Conservation (phyloP, 345 rosid genomes). For the Sonneratia alba region DNA sequence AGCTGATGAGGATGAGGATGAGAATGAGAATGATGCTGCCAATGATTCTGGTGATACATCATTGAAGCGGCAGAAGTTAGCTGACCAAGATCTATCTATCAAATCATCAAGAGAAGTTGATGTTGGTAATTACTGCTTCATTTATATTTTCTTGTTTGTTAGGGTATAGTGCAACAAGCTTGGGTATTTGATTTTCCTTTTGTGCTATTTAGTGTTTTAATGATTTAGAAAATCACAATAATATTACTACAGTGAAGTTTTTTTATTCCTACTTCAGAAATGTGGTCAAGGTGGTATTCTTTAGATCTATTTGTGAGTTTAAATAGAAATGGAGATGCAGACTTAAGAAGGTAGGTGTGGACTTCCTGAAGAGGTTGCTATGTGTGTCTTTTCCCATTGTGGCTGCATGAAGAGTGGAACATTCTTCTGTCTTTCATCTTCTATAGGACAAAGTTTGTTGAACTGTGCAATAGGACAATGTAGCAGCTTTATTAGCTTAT, state of each 20-base stretch:
- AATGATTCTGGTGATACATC: constrained; percentile 36
- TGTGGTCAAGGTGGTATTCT: not conserved
- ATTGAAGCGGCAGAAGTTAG: constrained; percentile 65
- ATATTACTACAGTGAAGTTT: not conserved
- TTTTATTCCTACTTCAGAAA: not conserved
- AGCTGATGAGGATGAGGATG: constrained; percentile 81
- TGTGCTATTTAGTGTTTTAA: not conserved
- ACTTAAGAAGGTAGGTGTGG: too few species aligned
- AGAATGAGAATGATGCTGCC: constrained; percentile 25
- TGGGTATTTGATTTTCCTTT: not conserved
- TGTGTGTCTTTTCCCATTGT: not conserved
- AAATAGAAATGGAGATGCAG: too few species aligned
- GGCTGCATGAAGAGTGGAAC: not conserved
- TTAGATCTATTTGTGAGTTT: too few species aligned
- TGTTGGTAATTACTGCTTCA: constrained; percentile 79
- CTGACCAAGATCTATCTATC: constrained; percentile 34
- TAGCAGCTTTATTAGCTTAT: not conserved
- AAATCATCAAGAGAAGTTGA: constrained; percentile 34
- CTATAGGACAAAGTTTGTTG: not conserved
- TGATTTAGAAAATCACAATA: not conserved
- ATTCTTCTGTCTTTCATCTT: not conserved
- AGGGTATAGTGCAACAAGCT: not conserved
- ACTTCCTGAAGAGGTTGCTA: not conserved
- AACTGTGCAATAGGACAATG: not conserved
- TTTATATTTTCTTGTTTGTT: constrained; percentile 16